Percentiles rank a stretch among this genome's conserved stretches.
Evolutionary conservation across 805 yeast species (phyloP).

Genomic region (Grigorovia humatica): DNA sequence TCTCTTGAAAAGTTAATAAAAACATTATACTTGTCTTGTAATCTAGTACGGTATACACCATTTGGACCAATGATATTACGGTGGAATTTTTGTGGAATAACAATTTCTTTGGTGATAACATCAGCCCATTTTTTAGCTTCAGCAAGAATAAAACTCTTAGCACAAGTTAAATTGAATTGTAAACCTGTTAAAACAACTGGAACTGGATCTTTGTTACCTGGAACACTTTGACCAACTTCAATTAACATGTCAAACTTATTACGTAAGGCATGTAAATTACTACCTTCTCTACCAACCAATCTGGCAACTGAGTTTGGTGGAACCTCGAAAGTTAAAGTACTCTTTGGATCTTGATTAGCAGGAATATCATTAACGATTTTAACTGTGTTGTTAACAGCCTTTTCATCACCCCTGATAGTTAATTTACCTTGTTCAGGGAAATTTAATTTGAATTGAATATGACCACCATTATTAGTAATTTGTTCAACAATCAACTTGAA

Average conservation of each 20-base stretch:
- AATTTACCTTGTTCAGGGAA: conserved; percentile 43
- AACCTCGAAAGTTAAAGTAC: conserved; percentile 40
- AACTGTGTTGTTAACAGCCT: conserved; percentile 39
- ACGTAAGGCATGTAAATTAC: conserved; percentile 54
- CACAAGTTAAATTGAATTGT: conserved; percentile 66
- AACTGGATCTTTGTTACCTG: conserved; percentile 26
- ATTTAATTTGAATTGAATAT: conserved; percentile 40
- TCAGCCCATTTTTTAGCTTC: conserved; percentile 74
- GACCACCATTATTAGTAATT: conserved; percentile 28
- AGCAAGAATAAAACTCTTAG: conserved; percentile 46
- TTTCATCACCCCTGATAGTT: conserved; percentile 57
- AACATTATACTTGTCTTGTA: conserved; percentile 82
- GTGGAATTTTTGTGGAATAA: conserved; percentile 70
- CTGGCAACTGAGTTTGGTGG: conserved; percentile 63
- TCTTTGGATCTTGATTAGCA: conserved; percentile 17
- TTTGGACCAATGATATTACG: conserved; percentile 73
- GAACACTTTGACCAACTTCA: conserved; percentile 52
- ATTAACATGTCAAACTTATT: conserved; percentile 68
- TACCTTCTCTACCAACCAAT: conserved; percentile 84
- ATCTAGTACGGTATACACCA: conserved; percentile 71
- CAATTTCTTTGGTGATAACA: conserved; percentile 53
- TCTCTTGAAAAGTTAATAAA: conserved; percentile 64
- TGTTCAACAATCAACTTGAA: conserved; percentile 26
- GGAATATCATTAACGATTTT: conserved; percentile 30
- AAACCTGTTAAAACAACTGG: conserved; percentile 62